Percentiles rank a stretch among this genome's conserved stretches.
These are phyloP conservation scores for Penicillium crustosum DNA, from an alignment of 2,329 filamentous ascomycete species.

Conservation along the genomic window DNA sequence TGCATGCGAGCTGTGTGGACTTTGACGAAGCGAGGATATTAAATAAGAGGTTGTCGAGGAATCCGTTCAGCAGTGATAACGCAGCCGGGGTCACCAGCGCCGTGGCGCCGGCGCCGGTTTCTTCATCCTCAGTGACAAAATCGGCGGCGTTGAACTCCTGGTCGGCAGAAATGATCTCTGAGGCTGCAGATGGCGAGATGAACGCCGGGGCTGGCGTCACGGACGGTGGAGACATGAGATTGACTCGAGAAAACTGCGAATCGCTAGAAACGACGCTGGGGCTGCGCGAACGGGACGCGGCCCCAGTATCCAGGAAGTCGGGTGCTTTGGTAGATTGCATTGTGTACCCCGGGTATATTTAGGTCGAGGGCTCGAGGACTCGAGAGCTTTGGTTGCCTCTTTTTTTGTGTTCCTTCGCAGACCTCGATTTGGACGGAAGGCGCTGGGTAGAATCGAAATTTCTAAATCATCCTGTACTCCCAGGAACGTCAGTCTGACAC, in stretches of 20 bases:
- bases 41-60: constrained; percentile 90
- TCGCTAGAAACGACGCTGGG: constrained; percentile 43
- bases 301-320: constrained; percentile 33
- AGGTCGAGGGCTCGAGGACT: constrained; percentile 3
- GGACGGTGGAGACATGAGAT: constrained; percentile 64
- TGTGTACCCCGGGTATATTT: constrained; percentile 16
- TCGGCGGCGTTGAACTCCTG: constrained; percentile 72
- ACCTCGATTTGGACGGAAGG: constrained; percentile 13
- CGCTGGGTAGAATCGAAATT: constrained; percentile 23
- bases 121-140: constrained; percentile 68
- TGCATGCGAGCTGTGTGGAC: constrained; percentile 70
- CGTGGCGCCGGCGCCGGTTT: constrained; percentile 65
- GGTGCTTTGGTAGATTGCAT: constrained; percentile 35
- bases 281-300: constrained; percentile 39
- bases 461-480: constrained; percentile 29
- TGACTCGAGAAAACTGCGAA: constrained; percentile 32
- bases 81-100: constrained; percentile 72
- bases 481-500: constrained; percentile 19
- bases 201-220: constrained; percentile 80
- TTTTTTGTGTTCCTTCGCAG: constrained; percentile 5
- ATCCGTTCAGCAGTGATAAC: constrained; percentile 79
- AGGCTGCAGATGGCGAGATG: constrained; percentile 82
- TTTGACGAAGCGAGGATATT: constrained; percentile 79
- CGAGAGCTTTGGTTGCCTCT: background rate
- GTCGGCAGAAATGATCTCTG: constrained; percentile 86